Evolutionary conservation across 1,284 basidiomycete species (phyloP).

Genomic region (Heliocybe sulcata): DNA sequence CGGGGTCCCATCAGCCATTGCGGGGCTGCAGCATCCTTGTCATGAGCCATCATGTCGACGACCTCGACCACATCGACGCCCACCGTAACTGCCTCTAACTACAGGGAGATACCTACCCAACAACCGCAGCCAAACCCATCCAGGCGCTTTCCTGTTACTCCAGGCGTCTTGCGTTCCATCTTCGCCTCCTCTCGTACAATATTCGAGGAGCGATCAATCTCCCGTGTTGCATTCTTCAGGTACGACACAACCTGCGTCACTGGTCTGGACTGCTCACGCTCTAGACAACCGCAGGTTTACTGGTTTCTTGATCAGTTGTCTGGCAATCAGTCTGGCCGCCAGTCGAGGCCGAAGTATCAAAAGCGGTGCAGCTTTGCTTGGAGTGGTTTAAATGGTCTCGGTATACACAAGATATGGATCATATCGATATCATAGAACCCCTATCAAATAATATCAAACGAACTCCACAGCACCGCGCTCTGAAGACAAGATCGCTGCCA

Average conservation of each 20-base stretch:
- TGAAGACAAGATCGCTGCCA: constrained; percentile 29
- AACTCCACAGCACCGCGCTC: constrained; percentile 24
- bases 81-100: neutral
- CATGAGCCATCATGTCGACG: neutral
- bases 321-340: constrained; percentile 68
- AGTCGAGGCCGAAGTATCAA: constrained; percentile 61
- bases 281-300: constrained; percentile 45
- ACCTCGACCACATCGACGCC: constrained; percentile 1
- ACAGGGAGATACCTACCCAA: constrained; percentile 11
- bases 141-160: constrained; percentile 67
- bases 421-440: neutral
- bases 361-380: constrained; percentile 53
- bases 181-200: constrained; percentile 76
- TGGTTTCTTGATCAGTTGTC: constrained; percentile 72
- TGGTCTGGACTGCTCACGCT: constrained; percentile 1
- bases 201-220: constrained; percentile 72
- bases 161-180: constrained; percentile 70
- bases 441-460: constrained; percentile 20
- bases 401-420: neutral
- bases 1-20: neutral
- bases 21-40: neutral
- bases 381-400: constrained; percentile 31
- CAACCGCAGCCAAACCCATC: constrained; percentile 14
- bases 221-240: constrained; percentile 80
- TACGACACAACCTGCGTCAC: constrained; percentile 18